Evolutionary conservation across 768 basidiomycete genomes (phyloP).

Genomic region (Cytidiella melzeri): DNA sequence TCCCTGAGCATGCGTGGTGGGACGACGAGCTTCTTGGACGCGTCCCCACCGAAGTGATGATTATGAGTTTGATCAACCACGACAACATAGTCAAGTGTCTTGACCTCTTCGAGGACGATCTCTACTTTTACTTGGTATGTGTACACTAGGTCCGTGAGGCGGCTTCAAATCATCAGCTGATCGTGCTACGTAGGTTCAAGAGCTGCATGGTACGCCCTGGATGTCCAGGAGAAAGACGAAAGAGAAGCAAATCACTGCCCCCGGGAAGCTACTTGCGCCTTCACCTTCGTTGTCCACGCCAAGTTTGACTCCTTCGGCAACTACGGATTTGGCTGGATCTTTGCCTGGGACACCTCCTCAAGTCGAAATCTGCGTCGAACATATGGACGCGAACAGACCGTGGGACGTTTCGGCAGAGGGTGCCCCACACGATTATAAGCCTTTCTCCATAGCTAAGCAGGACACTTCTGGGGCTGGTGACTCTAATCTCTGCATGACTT

Average conservation of each 20-base stretch:
- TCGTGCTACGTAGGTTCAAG: conserved; percentile 73
- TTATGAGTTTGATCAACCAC: conserved; percentile 70
- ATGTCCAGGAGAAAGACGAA: conserved; percentile 36
- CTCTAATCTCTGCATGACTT: neutral
- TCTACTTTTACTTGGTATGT: conserved; percentile 84
- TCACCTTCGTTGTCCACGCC: conserved; percentile 53
- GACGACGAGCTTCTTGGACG: conserved; percentile 53
- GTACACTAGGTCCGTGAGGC: conserved; percentile 1
- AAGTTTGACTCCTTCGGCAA: conserved; percentile 50
- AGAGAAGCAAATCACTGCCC: conserved; percentile 20
- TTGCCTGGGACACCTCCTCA: conserved; percentile 36
- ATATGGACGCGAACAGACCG: neutral
- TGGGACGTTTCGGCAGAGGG: neutral
- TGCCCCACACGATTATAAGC: neutral
- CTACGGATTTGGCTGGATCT: conserved; percentile 39
- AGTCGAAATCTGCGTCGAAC: neutral
- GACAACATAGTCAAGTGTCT: conserved; percentile 78
- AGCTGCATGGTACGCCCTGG: conserved; percentile 93
- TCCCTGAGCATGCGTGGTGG: conserved; percentile 56
- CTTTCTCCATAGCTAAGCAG: no score
- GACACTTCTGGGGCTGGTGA: neutral
- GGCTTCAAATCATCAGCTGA: conserved; percentile 9
- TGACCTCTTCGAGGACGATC: conserved; percentile 76
- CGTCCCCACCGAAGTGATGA: conserved; percentile 76
- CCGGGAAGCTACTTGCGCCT: conserved; percentile 29